Base-by-base conservation (phyloP, 2,329 filamentous ascomycete species). In the Cryphonectria nitschkei region DNA sequence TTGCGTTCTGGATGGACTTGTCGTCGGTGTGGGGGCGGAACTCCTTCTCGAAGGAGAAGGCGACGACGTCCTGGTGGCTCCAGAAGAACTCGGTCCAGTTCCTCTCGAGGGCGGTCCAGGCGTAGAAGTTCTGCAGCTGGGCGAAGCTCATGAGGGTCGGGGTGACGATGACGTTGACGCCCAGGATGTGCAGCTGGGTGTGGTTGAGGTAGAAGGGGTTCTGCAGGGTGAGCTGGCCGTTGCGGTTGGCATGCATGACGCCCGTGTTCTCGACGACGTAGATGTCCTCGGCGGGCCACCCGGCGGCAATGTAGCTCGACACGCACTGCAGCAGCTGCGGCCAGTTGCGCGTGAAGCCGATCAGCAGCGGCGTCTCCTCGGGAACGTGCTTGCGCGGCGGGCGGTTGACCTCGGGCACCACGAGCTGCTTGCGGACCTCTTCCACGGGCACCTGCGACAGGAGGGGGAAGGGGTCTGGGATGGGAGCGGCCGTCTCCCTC, bases 131-230 rank as follows among this genome's bases (percentile, higher is more conserved):
- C 73, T 88, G 85, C 60, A 87, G 77, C 75, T 88, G 86, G 1
- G 86, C 82, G 74, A 87, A 88, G 62, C 77, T 84, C 73, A 87
- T 78, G 2, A 87, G 80, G 6, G 84, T 85, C 5, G 86, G 85
- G 0, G 85, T 84, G 54, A 81, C 80, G 32, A 87, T 72, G 37
- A 88, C 78, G 43, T 84, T 83, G n/a, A 88, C 85, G 14, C 86
- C 86, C 32, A 87, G 79, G 69, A 78, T 76, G 0, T 77, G 74
- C 0, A 88, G 78, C 39, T 84, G 82, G 1, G 82, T 83, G 74
- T 87, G 83, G 76, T 88, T 85, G 11, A 89, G 78, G 75, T 84
- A 87, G 76, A 87, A 88, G 0, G 85, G 85, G 71, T 88, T 88
- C 68, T 87, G 82, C 3, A 84, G 76, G 0, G 82, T 81, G 39